Evolutionary conservation across 441 rosid species (phyloP), one percentile per base, ranked within the genome.

Genomic region (Breynia disticha): DNA sequence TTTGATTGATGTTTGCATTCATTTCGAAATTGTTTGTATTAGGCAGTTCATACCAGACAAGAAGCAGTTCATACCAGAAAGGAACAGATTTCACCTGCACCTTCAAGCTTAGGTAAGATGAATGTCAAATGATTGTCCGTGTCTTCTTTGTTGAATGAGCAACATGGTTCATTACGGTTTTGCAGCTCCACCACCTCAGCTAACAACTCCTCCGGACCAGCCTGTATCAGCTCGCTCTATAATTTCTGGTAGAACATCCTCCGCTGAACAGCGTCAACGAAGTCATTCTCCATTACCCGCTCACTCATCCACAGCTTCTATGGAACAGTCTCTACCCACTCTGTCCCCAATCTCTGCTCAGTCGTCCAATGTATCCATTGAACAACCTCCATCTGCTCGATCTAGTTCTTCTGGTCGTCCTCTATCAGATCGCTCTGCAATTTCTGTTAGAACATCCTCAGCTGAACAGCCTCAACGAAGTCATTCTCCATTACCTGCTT

Each of bases 61-160:
- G 95, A 87, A 94, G 67, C 83, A 66, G 79, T 83, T 67, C 82
- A 73, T 63, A 69, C 71, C 57, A 69, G 67, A 71, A 76, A 59
- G 67, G 95, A 84, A 52, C 95, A 78, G 59, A 66, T 68, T 38
- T 60, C 65, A 54, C 59, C 81, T 16, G 64, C 71, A 56, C 78
- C 69, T 59, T 71, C 83, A 50, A 62, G 70, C 54, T 48, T 73
- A 55, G 66, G 71, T 56, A 64, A 24, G 32, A 24, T 24, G 32
- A 24, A 52, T 63, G 69, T 67, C 58, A 50, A 78, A 7, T 69
- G 74, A 16, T 39, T 54, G 11, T 41, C 67, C 16, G 46, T 52
- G 32, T 7, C 35, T 28, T 16, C 50, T 39, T 54, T 28, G 11
- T 10, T 14, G 64, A 60, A 37, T 61, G 44, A 14, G 49, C 49